phyloP scores from a whole-genome alignment of 2,329 filamentous ascomycete genomes.

The Magnaporthiopsis poae region DNA sequence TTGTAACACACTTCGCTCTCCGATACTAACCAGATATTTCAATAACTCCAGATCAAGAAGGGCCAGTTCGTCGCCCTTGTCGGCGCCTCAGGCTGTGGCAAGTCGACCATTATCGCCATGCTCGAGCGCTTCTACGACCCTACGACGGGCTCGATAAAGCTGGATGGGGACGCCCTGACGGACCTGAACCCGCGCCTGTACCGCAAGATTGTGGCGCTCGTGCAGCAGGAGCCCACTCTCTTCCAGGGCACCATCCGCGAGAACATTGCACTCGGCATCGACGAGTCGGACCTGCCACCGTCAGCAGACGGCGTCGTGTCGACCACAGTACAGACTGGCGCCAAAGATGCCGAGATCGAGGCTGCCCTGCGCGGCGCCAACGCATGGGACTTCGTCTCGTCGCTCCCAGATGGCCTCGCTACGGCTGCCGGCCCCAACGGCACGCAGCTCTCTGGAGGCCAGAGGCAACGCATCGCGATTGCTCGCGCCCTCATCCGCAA shows the following conservation, averaged over 20 bases:
- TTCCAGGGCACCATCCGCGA: slow-evolving; percentile 37
- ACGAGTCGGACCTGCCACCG: slow-evolving; percentile 42
- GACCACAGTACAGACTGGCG: slow-evolving; percentile 42
- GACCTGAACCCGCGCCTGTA: slow-evolving; percentile 38
- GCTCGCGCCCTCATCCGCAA: slow-evolving; percentile 84
- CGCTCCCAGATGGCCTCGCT: slow-evolving; percentile 58
- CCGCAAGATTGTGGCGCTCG: slow-evolving; percentile 41
- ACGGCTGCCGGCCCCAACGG: slow-evolving; percentile 84
- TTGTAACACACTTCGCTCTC: neutral
- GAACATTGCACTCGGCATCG: slow-evolving; percentile 33
- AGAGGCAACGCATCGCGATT: slow-evolving; percentile 91
- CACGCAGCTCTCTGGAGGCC: slow-evolving; percentile 73
- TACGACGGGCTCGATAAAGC: slow-evolving; percentile 32
- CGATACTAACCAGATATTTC: neutral
- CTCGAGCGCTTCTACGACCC: slow-evolving; percentile 37
- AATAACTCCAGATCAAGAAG: slow-evolving; percentile 25
- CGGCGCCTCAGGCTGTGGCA: slow-evolving; percentile 48
- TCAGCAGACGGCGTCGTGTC: slow-evolving; percentile 45
- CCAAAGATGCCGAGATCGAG: slow-evolving; percentile 30
- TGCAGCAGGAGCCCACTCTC: slow-evolving; percentile 47
- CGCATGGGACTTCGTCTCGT: neutral
- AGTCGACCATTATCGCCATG: slow-evolving; percentile 50
- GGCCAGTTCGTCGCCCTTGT: slow-evolving; percentile 46
- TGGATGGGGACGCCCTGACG: slow-evolving; percentile 17
- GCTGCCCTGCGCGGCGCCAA: neutral